Evolutionary conservation across 352 stramenopile genomes (phyloP), one percentile per base, ranked within the genome.

Genomic region (Thalassiosira mediterranea): DNA sequence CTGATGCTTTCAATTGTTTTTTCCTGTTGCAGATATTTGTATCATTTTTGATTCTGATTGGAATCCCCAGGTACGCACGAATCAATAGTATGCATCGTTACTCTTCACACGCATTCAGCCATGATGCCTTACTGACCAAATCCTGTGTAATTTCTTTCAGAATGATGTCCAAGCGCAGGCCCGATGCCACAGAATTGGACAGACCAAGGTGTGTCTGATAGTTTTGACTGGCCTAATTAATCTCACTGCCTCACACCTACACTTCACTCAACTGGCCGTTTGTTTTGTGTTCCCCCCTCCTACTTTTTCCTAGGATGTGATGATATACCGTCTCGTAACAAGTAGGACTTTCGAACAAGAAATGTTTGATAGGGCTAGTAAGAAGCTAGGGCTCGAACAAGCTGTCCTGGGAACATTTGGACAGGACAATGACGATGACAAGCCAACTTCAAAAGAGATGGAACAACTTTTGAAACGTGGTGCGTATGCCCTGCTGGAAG

Each of bases 251-350:
- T 3, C 17, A 54, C 11, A 42, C 0, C 10, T 19, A 32, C 32
- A n/a, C 29, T 48, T 29, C 29, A 26, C 32, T 61, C 31, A 8
- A 28, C 28, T 31, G 67, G 71, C n/a, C n/a, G n/a, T n/a, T n/a
- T n/a, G n/a, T n/a, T n/a, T n/a, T n/a, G n/a, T n/a, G n/a, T n/a
- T n/a, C n/a, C n/a, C n/a, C n/a, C n/a, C n/a, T n/a, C n/a, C n/a
- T n/a, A n/a, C n/a, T n/a, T n/a, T n/a, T n/a, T n/a, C n/a, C n/a
- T n/a, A n/a, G 25, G 96, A 97, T 32, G 97, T 99, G 34, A 97
- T 96, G 75, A 98, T 99, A 31, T 99, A 99, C 86, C 96, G 98
- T 58, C 88, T 99, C 8, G 96, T 99, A 61, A 99, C 97, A 7
- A 98, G 98, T 84, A 96, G 97, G 52, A 98, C 96, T 19, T 99